Evolutionary conservation across 805 yeast genomes (phyloP).

Genomic region (Yarrowia keelungensis): DNA sequence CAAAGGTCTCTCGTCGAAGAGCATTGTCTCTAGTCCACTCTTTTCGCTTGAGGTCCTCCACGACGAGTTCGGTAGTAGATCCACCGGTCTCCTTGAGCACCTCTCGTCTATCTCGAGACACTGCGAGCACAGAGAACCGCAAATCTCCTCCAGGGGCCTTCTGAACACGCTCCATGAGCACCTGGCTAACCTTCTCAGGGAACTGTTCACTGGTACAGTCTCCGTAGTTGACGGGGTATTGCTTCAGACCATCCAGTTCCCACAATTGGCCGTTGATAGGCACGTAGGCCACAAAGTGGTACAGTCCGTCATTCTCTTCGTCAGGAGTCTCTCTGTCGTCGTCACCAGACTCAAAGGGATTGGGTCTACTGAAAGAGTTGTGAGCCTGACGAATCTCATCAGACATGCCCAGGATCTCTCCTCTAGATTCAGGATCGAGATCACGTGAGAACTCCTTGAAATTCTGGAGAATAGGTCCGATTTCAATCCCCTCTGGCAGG

Average conservation of each 20-base stretch:
- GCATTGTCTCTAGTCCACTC: slow-evolving; percentile 62
- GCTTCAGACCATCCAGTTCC: slow-evolving; percentile 69
- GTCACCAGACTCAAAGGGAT: slow-evolving; percentile 50
- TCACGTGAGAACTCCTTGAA: slow-evolving; percentile 59
- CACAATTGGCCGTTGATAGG: slow-evolving; percentile 56
- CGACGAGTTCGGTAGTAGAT: slow-evolving; percentile 51
- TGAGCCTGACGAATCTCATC: slow-evolving; percentile 63
- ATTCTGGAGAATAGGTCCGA: slow-evolving; percentile 59
- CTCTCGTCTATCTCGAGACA: slow-evolving; percentile 59
- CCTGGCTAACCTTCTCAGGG: slow-evolving; percentile 54
- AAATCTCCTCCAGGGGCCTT: slow-evolving; percentile 58
- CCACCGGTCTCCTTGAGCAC: slow-evolving; percentile 50
- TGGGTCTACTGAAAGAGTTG: slow-evolving; percentile 67
- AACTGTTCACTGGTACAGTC: slow-evolving; percentile 54
- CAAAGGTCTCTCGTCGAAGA: slow-evolving; percentile 61
- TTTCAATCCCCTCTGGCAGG: slow-evolving; percentile 51
- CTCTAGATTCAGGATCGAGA: slow-evolving; percentile 64
- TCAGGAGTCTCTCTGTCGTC: slow-evolving; percentile 41
- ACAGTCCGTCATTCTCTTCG: slow-evolving; percentile 59
- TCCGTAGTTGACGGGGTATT: slow-evolving; percentile 62
- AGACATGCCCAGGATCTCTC: slow-evolving; percentile 67
- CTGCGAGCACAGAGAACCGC: slow-evolving; percentile 63
- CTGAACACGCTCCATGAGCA: slow-evolving; percentile 57
- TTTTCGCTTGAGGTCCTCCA: slow-evolving; percentile 58
- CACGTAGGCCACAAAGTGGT: slow-evolving; percentile 67